phyloP scores from a whole-genome alignment of 1,284 basidiomycete genomes.

The Phenoliferia sp. region DNA sequence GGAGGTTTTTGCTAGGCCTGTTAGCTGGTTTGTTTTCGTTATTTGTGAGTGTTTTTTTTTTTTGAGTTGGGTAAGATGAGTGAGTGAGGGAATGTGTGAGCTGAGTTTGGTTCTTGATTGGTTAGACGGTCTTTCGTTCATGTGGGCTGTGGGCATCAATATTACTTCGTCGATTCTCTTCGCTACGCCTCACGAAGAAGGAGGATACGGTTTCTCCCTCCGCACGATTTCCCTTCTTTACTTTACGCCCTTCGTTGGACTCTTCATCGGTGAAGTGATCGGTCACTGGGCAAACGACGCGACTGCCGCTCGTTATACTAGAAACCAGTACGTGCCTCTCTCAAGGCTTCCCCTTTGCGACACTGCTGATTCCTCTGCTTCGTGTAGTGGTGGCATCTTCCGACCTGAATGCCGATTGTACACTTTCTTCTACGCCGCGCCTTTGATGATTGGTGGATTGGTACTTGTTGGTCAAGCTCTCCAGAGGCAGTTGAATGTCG shows the following conservation, averaged over 20 bases:
- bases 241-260: slow-evolving; percentile 25
- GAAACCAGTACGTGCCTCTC: background rate
- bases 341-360: background rate
- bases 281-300: slow-evolving; percentile 26
- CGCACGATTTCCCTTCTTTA: slow-evolving; percentile 22
- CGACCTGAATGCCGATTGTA: slow-evolving; percentile 20
- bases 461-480: slow-evolving; percentile 20
- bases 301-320: slow-evolving; percentile 14
- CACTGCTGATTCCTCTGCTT: background rate
- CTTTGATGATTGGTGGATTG: slow-evolving; percentile 13
- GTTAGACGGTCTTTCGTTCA: slow-evolving; percentile 17
- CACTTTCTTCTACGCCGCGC: slow-evolving; percentile 7
- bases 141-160: slow-evolving; percentile 29
- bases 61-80: too few relatives aligned
- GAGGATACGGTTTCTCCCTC: slow-evolving; percentile 16
- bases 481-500: slow-evolving; percentile 8
- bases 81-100: too few relatives aligned
- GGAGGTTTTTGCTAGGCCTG: slow-evolving; percentile 16
- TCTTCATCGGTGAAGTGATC: slow-evolving; percentile 21
- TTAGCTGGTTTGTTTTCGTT: slow-evolving; percentile 11
- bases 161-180: slow-evolving; percentile 24
- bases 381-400: slow-evolving; percentile 18
- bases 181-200: background rate
- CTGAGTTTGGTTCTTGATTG: too few relatives aligned
- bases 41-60: slow-evolving; percentile 13